Conservation (phyloP, 2,329 filamentous ascomycete genomes). For the Byssochlamys sp. region DNA sequence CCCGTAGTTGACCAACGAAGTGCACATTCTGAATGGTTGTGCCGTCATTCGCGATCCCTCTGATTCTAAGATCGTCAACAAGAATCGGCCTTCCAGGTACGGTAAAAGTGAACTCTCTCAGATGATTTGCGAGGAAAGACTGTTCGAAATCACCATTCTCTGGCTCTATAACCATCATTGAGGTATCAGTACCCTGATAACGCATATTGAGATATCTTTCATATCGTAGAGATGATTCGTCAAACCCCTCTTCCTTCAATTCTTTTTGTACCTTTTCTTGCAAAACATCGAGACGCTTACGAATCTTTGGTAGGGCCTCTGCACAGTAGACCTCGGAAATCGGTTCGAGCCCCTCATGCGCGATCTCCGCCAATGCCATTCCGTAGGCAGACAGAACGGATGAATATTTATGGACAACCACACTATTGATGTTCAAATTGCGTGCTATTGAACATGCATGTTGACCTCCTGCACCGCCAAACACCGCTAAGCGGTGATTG, state of each 20-base stretch:
- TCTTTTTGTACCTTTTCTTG: constrained; percentile 14
- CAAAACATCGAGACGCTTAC: not conserved
- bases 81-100: constrained; percentile 74
- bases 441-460: constrained; percentile 82
- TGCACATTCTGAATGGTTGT: not conserved
- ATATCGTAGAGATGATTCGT: constrained; percentile 28
- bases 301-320: not conserved
- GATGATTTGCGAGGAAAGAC: constrained; percentile 76
- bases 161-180: constrained; percentile 46
- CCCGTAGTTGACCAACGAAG: not conserved
- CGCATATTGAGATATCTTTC: constrained; percentile 41
- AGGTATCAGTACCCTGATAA: constrained; percentile 44
- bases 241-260: constrained; percentile 37
- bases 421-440: constrained; percentile 69
- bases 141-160: constrained; percentile 69
- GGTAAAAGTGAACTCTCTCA: constrained; percentile 86
- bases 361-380: constrained; percentile 81
- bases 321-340: not conserved
- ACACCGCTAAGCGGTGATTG: constrained; percentile 73
- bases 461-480: constrained; percentile 81
- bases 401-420: constrained; percentile 75
- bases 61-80: constrained; percentile 78
- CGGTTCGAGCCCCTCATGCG: constrained; percentile 55
- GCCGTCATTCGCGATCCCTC: constrained; percentile 30
- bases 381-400: constrained; percentile 84